Conservation (phyloP, 2,329 filamentous ascomycete genomes). For the Dactylonectria macrodidyma region DNA sequence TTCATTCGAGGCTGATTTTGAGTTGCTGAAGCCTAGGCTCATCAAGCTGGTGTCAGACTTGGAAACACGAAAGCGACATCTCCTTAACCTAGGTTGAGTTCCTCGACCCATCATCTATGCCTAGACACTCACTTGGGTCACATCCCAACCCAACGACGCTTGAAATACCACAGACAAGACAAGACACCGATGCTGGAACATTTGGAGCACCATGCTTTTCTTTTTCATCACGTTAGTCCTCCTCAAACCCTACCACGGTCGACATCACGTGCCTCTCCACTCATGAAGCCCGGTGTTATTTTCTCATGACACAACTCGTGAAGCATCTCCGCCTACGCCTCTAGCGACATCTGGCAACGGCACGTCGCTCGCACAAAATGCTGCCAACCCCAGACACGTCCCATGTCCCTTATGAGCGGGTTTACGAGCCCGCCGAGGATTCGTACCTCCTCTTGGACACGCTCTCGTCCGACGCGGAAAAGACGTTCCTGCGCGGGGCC, state of each 20-base stretch:
- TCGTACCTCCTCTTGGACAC: slow-evolving; percentile 96
- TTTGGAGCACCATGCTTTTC: background rate
- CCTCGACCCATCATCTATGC: background rate
- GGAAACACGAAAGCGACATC: background rate
- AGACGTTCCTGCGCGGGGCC: slow-evolving; percentile 74
- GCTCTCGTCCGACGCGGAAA: slow-evolving; percentile 80
- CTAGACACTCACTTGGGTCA: background rate
- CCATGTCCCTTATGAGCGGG: slow-evolving; percentile 88
- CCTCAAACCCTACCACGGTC: background rate
- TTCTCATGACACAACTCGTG: slow-evolving; percentile 24
- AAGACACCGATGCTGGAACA: background rate
- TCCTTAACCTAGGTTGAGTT: background rate
- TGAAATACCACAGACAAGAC: background rate
- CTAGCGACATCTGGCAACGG: slow-evolving; percentile 21
- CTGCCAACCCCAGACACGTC: slow-evolving; percentile 94
- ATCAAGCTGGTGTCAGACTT: too few relatives aligned
- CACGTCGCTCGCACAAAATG: slow-evolving; percentile 66
- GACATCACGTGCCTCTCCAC: slow-evolving; percentile 46
- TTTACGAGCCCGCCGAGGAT: slow-evolving; percentile 97
- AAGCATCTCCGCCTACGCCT: slow-evolving; percentile 37
- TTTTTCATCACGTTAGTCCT: background rate
- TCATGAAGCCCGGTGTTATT: slow-evolving; percentile 18
- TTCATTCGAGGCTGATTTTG: background rate
- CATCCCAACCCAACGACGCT: background rate
- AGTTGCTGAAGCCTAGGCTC: background rate